Evolutionary conservation across 371 early-diverging fungal species (phyloP), one percentile per base, ranked within the genome.

Genomic region (Enterospora canceri): DNA sequence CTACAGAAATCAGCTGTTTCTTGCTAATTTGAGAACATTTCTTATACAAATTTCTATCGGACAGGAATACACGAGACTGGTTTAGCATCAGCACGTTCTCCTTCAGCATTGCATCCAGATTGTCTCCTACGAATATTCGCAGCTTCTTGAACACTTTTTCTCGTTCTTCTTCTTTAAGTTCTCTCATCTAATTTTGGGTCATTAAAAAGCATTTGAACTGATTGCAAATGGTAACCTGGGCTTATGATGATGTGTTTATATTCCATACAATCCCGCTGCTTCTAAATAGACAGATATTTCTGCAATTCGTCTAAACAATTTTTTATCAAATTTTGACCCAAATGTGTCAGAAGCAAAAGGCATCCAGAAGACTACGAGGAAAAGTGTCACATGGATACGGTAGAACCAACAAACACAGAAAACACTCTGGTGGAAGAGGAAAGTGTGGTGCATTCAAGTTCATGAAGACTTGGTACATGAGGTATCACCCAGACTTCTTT

Each of bases 371-470:
- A 62, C 49, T 80, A 62, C 69, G 80, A 67, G 80, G 80, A 62
- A 79, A 80, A 34, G 78, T 78, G 1, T 74, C 78, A n/a, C 80
- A 81, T 72, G 79, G 82, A 30, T 67, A 81, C 58, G 82, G 79
- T 30, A 68, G 79, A 69, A 69, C 83, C 81, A 89, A 94, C 72
- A 97, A 97, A 88, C 96, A 97, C 88, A 87, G 96, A 80, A 96
- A 96, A 87, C 98, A 97, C 83, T 92, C 96, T 78, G 94, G 97
- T 82, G 97, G 98, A 87, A 88, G 98, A 83, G 98, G 98, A 90
- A 74, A 79, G 32, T 94, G 94, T 84, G 95, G 98, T 88, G 98
- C 95, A 86, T 86, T 88, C 82, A 92, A 92, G 84, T 96, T 96
- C 83, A 93, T 94, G 88, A 88, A 94, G 76, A 95, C 91, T 84